Evolutionary conservation across 2,329 filamentous ascomycete species (phyloP), one percentile per base, ranked within the genome.

Genomic region (Spiromastix sp.): DNA sequence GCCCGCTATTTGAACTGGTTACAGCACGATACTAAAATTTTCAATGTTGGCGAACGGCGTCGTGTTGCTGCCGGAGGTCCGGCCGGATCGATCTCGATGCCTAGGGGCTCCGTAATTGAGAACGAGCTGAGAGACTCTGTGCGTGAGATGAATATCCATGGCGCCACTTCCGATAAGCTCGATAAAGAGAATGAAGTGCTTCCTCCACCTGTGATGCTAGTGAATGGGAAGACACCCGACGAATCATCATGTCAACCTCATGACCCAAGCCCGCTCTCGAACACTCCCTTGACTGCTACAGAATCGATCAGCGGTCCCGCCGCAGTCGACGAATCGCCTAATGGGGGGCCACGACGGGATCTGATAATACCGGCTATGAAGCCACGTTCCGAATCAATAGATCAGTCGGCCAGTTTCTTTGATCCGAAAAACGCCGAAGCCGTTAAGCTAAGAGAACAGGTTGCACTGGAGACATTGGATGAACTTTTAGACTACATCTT

Each of bases 1-100:
- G 83, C 91, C 40, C 76, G 91, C 42, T 98, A 96, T 56, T 67
- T 98, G 33, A 89, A 93, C 32, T 98, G 91, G 91, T 78, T 95
- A 52, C 91, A 98, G 55, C 89, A 98, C 61, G 85, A 94, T 52
- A 91, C 87, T 9, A 75, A 73, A 47, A 95, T 98, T 48, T 98
- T 98, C 74, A 98, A 98, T 51, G 91, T 98, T 24, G 91, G 91
- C 41, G 89, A 94, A 59, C 74, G 86, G 52, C 74, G 91, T 49
- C 80, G 91, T 48, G 75, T 87, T 33, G 83, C 81, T 28, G 81
- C 70, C 18, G 66, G 81, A 33, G 64, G 62, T 12, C 22, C 22
- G 19, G 15, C 18, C 17, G 31, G 28, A 31, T 18, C 25, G 12
- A 40, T 36, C n/a, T 29, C 30, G 15, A 4, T 5, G n/a, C 22